Percentiles rank a stretch among this genome's conserved stretches.
phyloP scores from a whole-genome alignment of 345 rosid genomes.

The Eucalyptus tenuipes region DNA sequence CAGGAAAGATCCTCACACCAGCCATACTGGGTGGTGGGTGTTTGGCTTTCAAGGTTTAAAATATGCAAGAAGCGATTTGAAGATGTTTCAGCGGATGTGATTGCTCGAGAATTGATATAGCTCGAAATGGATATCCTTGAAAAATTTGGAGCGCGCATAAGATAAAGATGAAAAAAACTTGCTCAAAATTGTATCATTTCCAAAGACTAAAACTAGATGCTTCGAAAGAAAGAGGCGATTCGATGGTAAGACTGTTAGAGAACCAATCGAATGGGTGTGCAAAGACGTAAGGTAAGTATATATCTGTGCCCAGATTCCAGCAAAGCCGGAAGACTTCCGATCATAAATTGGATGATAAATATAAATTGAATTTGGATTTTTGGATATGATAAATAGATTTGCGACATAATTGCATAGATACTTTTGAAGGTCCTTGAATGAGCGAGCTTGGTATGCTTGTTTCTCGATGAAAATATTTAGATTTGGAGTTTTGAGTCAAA shows the following conservation, averaged over 20 bases:
- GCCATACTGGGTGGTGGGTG: not conserved
- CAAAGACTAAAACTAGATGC: not conserved
- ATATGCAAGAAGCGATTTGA: not conserved
- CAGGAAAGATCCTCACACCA: not conserved
- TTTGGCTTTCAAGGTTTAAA: not conserved
- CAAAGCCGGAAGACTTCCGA: not conserved
- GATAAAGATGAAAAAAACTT: not conserved
- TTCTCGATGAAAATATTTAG: not conserved
- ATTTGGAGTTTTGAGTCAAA: not conserved
- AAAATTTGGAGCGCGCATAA: not conserved
- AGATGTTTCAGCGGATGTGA: not conserved
- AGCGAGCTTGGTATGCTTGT: not conserved
- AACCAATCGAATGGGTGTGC: not conserved
- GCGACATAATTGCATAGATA: not conserved
- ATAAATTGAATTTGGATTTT: not conserved
- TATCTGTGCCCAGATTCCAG: not conserved
- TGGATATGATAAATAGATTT: not conserved
- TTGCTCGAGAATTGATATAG: not conserved
- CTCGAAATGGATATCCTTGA: not conserved
- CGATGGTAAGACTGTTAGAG: not conserved
- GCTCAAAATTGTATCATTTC: not conserved
- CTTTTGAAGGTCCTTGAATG: not conserved
- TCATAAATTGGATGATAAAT: not conserved
- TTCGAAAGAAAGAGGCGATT: not conserved
- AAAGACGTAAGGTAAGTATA: not conserved